phyloP scores from a whole-genome alignment of 345 rosid species.

The Arabidopsis arenosa region DNA sequence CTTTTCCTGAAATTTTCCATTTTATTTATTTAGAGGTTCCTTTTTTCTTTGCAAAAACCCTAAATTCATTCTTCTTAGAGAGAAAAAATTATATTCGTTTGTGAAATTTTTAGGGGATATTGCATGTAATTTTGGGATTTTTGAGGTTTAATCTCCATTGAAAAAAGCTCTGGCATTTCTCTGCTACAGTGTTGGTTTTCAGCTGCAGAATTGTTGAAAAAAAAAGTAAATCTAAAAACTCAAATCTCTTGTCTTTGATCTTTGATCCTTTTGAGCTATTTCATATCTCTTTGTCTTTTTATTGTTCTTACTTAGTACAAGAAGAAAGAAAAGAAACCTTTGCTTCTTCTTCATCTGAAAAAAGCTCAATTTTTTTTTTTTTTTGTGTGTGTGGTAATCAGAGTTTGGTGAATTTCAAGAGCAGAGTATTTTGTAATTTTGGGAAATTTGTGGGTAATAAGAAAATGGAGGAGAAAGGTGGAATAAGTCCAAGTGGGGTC shows the following conservation, averaged over 20 bases:
- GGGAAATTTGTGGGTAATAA: slow-evolving; percentile 29
- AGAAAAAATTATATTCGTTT: slow-evolving; percentile 38
- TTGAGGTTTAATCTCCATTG: slow-evolving; percentile 36
- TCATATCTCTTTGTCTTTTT: not conserved
- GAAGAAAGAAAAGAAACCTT: slow-evolving; percentile 7
- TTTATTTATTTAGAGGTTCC: slow-evolving; percentile 19
- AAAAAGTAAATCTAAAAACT: slow-evolving; percentile 37
- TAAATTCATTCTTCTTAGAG: slow-evolving; percentile 43
- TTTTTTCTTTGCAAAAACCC: slow-evolving; percentile 42
- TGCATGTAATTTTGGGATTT: slow-evolving; percentile 41
- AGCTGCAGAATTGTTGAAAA: slow-evolving; percentile 34
- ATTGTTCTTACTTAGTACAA: slow-evolving; percentile 24
- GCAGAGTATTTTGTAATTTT: slow-evolving; percentile 19
- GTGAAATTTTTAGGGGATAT: slow-evolving; percentile 14
- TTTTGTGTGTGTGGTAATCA: not conserved
- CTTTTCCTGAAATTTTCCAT: slow-evolving; percentile 32
- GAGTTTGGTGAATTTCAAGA: slow-evolving; percentile 16
- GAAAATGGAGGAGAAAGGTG: slow-evolving; percentile 72
- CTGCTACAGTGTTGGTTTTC: slow-evolving; percentile 38
- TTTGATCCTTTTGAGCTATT: slow-evolving; percentile 25
- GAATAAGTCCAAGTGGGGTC: slow-evolving; percentile 52
- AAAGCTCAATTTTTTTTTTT: not conserved
- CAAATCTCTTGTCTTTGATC: slow-evolving; percentile 33
- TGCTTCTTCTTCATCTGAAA: slow-evolving; percentile 33
- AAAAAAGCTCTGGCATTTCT: slow-evolving; percentile 29